phyloP scores from a whole-genome alignment of 2,329 filamentous ascomycete genomes.

The Apiospora kogelbergensis region DNA sequence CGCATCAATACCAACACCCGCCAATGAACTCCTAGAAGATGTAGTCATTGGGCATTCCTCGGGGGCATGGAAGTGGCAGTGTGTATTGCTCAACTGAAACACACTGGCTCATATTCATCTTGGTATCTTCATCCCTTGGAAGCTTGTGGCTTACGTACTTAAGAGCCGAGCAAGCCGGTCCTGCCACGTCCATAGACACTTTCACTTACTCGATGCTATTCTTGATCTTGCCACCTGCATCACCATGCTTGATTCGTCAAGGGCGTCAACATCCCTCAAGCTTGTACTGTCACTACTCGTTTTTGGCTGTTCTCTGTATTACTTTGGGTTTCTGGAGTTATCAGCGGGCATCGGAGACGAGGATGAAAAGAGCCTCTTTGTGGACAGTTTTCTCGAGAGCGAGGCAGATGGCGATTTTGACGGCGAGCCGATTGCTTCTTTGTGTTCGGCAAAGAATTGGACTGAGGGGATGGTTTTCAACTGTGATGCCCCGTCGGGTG shows the following conservation, averaged over 20 bases:
- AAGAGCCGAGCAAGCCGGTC: neutral
- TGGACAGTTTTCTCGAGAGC: conserved; percentile 32
- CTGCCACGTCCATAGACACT: neutral
- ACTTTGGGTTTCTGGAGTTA: conserved; percentile 21
- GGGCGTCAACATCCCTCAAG: conserved; percentile 25
- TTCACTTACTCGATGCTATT: neutral
- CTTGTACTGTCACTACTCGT: conserved; percentile 23
- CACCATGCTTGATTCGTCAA: conserved; percentile 26
- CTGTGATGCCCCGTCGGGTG: conserved; percentile 42
- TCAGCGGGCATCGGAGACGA: conserved; percentile 28
- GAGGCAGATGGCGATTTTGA: conserved; percentile 34
- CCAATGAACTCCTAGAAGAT: neutral
- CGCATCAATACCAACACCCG: too few species aligned
- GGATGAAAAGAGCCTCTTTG: conserved; percentile 33
- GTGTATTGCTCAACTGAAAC: neutral
- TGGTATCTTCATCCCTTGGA: neutral
- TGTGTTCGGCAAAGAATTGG: conserved; percentile 33
- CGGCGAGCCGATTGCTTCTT: conserved; percentile 28
- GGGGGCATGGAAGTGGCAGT: neutral
- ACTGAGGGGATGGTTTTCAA: conserved; percentile 42
- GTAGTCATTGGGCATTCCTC: neutral
- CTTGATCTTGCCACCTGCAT: neutral
- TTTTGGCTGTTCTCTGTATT: conserved; percentile 25
- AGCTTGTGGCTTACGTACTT: neutral
- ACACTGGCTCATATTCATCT: neutral